Evolutionary conservation across 148 eudicot species (phyloP).

Genomic region (Amaranthus hypochondriacus): DNA sequence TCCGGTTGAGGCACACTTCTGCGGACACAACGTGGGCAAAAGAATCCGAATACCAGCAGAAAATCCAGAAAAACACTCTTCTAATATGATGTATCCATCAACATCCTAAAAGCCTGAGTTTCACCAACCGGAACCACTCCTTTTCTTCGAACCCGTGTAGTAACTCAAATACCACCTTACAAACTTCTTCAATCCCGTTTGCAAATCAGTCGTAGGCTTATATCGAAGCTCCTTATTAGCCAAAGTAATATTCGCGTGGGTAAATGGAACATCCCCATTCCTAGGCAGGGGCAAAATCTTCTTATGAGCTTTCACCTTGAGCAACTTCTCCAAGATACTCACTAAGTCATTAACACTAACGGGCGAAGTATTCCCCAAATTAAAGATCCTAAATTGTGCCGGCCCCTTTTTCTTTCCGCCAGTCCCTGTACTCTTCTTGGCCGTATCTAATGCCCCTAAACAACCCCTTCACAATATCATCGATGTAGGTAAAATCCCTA

Average conservation of each 20-base stretch:
- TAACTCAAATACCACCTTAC: conserved; percentile 59
- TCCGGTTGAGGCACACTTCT: conserved; percentile 16
- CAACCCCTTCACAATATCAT: conserved; percentile 81
- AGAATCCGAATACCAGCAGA: conserved; percentile 8
- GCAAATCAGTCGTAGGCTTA: conserved; percentile 58
- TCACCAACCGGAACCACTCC: conserved; percentile 34
- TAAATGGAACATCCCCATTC: conserved; percentile 67
- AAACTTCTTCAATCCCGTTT: conserved; percentile 73
- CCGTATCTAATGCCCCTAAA: conserved; percentile 64
- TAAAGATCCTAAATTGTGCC: conserved; percentile 59
- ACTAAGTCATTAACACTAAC: conserved; percentile 55
- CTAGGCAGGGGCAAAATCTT: conserved; percentile 51
- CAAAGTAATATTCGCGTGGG: conserved; percentile 64
- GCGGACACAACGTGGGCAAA: conserved; percentile 13
- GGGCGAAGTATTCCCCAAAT: conserved; percentile 71
- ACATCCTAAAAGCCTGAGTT: not conserved
- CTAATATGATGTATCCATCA: not conserved
- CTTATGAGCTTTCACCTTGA: conserved; percentile 58
- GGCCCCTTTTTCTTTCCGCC: conserved; percentile 63
- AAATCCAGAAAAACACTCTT: conserved; percentile 9
- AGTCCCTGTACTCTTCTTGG: conserved; percentile 67
- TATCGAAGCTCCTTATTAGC: conserved; percentile 61
- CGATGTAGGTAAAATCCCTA: conserved; percentile 74
- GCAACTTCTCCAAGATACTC: conserved; percentile 55
- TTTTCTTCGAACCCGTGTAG: conserved; percentile 42